Base-by-base conservation (phyloP, 352 stramenopile species). In the Globisporangium irregulare region DNA sequence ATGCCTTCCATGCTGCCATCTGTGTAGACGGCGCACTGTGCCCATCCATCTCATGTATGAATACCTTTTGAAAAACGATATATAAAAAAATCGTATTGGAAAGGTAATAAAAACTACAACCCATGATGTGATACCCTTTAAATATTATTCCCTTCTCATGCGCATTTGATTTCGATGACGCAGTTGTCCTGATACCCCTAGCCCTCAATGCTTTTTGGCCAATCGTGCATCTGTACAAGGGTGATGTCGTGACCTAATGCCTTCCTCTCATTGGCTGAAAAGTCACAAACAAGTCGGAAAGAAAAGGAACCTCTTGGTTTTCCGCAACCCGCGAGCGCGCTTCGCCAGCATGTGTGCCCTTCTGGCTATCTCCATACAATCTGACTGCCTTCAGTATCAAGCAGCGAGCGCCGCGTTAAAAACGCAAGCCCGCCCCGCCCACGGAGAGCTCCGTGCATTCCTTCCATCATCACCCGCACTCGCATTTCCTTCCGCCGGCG, bases 321-420 rank as follows among this genome's bases (percentile, higher is more conserved):
- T 10, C 18, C 8, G 4, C 12, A 46, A 51, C 43, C 18, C 18
- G 18, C 15, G 18, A 38, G 15, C 6, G 43, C 43, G 4, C 43
- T 20, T 9, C 18, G 43, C 43, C 43, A 51, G 43, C 43, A 51
- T 53, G 32, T 64, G 38, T 48, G 20, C 18, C 18, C 22, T 59
- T 43, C 60, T 66, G 60, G 60, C 60, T 66, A 66, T 66, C 29
- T 46, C 27, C 18, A 59, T 43, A 59, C 46, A 66, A 54, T 18
- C 43, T 48, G 55, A 54, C 59, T 41, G 20, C 53, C 60, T 38
- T n/a, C 50, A 57, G 51, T 20, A 57, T n/a, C 55, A 9, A 32
- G 24, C 15, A 24, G 54, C 54, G 32, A 56, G 50, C 51, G 25
- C 54, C 14, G 29, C 54, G 9, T 36, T 32, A 59, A 36, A 29